phyloP scores from a whole-genome alignment of 306 rosid genomes.

The Luffa acutangula region DNA sequence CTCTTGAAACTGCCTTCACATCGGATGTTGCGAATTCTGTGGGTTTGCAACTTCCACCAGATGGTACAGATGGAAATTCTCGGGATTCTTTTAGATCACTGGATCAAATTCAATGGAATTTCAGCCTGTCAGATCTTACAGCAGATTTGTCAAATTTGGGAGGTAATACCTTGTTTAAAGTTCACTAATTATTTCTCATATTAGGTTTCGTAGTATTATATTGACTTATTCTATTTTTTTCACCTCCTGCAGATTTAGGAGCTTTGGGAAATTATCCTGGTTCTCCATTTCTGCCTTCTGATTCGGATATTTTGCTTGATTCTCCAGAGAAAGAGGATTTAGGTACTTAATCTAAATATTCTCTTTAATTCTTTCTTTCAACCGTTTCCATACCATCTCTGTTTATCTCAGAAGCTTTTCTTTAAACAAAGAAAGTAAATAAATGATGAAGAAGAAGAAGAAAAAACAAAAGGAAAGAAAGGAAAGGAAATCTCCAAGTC shows the following conservation, averaged over 20 bases:
- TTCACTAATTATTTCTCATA: not conserved
- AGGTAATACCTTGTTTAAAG: slow-evolving; percentile 33
- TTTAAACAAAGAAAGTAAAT: not conserved
- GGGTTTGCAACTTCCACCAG: slow-evolving; percentile 79
- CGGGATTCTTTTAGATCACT: slow-evolving; percentile 48
- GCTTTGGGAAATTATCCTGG: slow-evolving; percentile 89
- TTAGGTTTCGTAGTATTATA: not conserved
- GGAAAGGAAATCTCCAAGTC: not conserved
- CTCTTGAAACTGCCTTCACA: slow-evolving; percentile 72
- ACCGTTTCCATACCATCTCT: not conserved
- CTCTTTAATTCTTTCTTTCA: not conserved
- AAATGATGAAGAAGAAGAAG: not conserved
- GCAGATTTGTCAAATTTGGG: slow-evolving; percentile 88
- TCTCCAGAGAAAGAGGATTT: slow-evolving; percentile 90
- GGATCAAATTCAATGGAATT: slow-evolving; percentile 93
- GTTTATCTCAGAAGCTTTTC: not conserved
- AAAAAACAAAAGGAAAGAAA: not conserved
- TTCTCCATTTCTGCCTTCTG: slow-evolving; percentile 85
- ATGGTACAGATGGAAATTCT: slow-evolving; percentile 62
- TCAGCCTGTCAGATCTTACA: slow-evolving; percentile 84
- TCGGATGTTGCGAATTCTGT: slow-evolving; percentile 80
- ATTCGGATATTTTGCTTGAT: slow-evolving; percentile 83
- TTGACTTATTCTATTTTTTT: not conserved
- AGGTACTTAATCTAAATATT: slow-evolving; percentile 27
- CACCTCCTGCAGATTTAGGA: slow-evolving; percentile 65